Percentiles rank a stretch among this genome's conserved stretches.
These are phyloP conservation scores for Waitea zeae DNA, from an alignment of 1,284 basidiomycete species.

Conservation along the genomic window DNA sequence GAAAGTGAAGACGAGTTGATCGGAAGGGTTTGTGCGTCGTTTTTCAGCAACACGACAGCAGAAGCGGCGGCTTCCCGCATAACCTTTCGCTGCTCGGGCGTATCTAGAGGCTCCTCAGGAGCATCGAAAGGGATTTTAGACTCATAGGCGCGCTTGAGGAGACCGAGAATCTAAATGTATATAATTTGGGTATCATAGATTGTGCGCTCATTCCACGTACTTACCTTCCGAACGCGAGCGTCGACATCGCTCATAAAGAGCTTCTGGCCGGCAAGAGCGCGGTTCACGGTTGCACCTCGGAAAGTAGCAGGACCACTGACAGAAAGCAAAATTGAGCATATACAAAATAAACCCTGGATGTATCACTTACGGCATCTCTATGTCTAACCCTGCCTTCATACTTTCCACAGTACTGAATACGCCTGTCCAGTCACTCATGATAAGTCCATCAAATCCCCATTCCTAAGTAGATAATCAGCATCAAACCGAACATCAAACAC, in stretches of 20 bases:
- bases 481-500: slow-evolving; percentile 4
- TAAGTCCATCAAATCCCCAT: too few species aligned
- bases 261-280: slow-evolving; percentile 22
- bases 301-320: slow-evolving; percentile 24
- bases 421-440: slow-evolving; percentile 31
- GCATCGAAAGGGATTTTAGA: slow-evolving; percentile 24
- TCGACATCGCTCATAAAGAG: slow-evolving; percentile 21
- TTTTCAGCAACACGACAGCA: slow-evolving; percentile 63
- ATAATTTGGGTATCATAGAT: too few species aligned
- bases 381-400: slow-evolving; percentile 49
- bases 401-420: slow-evolving; percentile 39
- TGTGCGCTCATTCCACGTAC: too few species aligned
- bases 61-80: slow-evolving; percentile 46
- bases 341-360: too few species aligned
- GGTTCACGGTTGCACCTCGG: slow-evolving; percentile 23
- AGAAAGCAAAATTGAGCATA: too few species aligned
- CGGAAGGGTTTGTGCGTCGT: slow-evolving; percentile 40
- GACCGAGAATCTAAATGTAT: too few species aligned
- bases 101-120: slow-evolving; percentile 38
- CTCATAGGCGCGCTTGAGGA: slow-evolving; percentile 19
- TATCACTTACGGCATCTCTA: slow-evolving; percentile 71
- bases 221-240: slow-evolving; percentile 19
- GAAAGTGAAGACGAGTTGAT: slow-evolving; percentile 21
- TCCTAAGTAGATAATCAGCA: slow-evolving; percentile 3
- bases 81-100: slow-evolving; percentile 37